A percentile compares a stretch with the other conserved stretches of the same genome.
These are phyloP conservation scores for Globisporangium paddicum DNA, from an alignment of 352 stramenopile genomes.

Conservation along the genomic window DNA sequence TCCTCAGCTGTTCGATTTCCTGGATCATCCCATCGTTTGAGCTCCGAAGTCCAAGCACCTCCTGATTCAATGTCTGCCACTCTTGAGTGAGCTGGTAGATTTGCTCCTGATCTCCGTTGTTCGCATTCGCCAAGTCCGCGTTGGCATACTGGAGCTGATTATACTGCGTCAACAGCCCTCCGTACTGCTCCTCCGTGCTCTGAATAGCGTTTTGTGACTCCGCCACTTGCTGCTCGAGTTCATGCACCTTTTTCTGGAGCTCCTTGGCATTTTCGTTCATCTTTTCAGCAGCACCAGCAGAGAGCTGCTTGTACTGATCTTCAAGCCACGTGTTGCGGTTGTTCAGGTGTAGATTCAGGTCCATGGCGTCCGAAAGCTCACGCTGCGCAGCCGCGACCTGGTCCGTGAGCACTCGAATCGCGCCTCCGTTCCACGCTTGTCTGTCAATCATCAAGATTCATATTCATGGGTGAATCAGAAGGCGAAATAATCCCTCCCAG, in stretches of 20 bases:
- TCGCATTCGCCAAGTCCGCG: conserved; percentile 1
- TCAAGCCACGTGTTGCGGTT: conserved; percentile 78
- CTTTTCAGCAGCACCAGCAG: conserved; percentile 17
- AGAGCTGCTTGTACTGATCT: conserved; percentile 55
- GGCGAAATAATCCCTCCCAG: too few relatives aligned
- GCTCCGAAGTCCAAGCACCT: conserved; percentile 6
- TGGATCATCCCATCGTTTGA: neutral
- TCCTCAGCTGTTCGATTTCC: conserved; percentile 4
- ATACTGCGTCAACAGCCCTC: conserved; percentile 13
- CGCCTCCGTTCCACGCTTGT: conserved; percentile 37
- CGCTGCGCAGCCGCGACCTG: conserved; percentile 65
- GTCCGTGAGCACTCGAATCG: conserved; percentile 64
- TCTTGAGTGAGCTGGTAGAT: conserved; percentile 15
- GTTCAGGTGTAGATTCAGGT: conserved; percentile 75
- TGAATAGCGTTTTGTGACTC: conserved; percentile 4
- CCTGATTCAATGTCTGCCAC: conserved; percentile 23
- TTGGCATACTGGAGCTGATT: conserved; percentile 11
- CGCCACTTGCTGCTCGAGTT: conserved; percentile 20
- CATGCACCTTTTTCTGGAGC: conserved; percentile 23
- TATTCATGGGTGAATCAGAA: too few relatives aligned
- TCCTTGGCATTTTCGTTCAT: conserved; percentile 19
- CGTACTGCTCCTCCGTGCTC: conserved; percentile 23
- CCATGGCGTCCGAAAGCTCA: conserved; percentile 80
- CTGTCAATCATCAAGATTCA: conserved; percentile 3
- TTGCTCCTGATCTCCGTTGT: conserved; percentile 8